Evolutionary conservation across 2,329 filamentous ascomycete genomes (phyloP).

Genomic region (Tympanopsis confertula): DNA sequence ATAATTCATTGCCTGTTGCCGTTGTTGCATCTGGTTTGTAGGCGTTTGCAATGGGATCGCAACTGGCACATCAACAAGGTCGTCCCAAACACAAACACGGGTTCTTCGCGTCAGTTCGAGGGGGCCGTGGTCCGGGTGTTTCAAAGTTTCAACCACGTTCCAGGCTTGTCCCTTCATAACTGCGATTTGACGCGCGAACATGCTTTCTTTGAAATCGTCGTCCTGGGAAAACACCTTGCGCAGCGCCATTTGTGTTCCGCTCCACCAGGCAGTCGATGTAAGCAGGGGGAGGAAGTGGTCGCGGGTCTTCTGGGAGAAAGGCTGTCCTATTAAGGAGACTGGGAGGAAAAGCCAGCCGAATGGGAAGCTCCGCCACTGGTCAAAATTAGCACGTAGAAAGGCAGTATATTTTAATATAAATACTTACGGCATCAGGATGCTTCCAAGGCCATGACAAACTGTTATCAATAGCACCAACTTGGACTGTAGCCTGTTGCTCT

Average conservation of each 20-base stretch:
- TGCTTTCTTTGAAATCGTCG: slow-evolving; percentile 91
- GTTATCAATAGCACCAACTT: slow-evolving; percentile 90
- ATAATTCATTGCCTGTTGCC: slow-evolving; percentile 26
- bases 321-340: slow-evolving; percentile 88
- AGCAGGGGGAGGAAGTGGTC: slow-evolving; percentile 92
- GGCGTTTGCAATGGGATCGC: slow-evolving; percentile 80
- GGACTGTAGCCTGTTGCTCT: slow-evolving; percentile 44
- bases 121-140: slow-evolving; percentile 82
- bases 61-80: slow-evolving; percentile 88
- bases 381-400: neutral
- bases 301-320: slow-evolving; percentile 86
- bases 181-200: slow-evolving; percentile 96
- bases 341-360: slow-evolving; percentile 98
- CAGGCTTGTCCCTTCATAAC: slow-evolving; percentile 99
- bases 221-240: slow-evolving; percentile 84
- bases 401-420: slow-evolving; percentile 18
- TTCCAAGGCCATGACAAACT: slow-evolving; percentile 99
- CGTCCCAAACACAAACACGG: slow-evolving; percentile 94
- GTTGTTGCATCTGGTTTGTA: slow-evolving; percentile 59
- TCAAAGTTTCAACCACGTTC: slow-evolving; percentile 97
- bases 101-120: slow-evolving; percentile 82
- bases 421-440: slow-evolving; percentile 78
- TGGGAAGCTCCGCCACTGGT: slow-evolving; percentile 55
- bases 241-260: slow-evolving; percentile 77
- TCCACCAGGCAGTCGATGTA: slow-evolving; percentile 95